Conservation (phyloP, 1,139 yeast species). For the Arxiozyma bovina region DNA sequence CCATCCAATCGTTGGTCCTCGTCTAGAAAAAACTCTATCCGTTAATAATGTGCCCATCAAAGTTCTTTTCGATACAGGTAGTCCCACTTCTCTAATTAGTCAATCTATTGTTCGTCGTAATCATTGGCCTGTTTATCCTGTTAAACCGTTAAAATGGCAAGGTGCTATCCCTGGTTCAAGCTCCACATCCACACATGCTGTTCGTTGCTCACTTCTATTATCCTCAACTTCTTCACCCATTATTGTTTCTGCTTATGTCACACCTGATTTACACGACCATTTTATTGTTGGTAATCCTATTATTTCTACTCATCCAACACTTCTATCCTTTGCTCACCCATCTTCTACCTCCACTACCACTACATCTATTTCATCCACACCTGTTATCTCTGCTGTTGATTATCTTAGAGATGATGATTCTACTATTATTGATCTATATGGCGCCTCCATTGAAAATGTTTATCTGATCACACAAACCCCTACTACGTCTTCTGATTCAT, state of each 20-base stretch:
- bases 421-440: too few species aligned
- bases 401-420: too few species aligned
- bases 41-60: not conserved
- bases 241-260: not conserved
- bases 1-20: not conserved
- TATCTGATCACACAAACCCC: not conserved
- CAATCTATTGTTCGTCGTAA: not conserved
- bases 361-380: too few species aligned
- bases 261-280: not conserved
- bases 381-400: not conserved
- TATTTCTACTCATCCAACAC: not conserved
- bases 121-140: not conserved
- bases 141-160: not conserved
- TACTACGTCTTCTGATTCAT: not conserved
- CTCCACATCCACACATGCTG: not conserved
- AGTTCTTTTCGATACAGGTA: not conserved
- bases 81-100: not conserved
- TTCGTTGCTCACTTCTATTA: not conserved
- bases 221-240: not conserved
- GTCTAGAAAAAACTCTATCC: not conserved
- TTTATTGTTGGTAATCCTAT: constrained; percentile 2
- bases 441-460: too few species aligned
- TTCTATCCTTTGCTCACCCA: not conserved
- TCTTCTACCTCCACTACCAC: not conserved
- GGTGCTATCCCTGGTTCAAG: not conserved